Conservation (phyloP, 495 filamentous ascomycete species). For the Annulohypoxylon bovei region DNA sequence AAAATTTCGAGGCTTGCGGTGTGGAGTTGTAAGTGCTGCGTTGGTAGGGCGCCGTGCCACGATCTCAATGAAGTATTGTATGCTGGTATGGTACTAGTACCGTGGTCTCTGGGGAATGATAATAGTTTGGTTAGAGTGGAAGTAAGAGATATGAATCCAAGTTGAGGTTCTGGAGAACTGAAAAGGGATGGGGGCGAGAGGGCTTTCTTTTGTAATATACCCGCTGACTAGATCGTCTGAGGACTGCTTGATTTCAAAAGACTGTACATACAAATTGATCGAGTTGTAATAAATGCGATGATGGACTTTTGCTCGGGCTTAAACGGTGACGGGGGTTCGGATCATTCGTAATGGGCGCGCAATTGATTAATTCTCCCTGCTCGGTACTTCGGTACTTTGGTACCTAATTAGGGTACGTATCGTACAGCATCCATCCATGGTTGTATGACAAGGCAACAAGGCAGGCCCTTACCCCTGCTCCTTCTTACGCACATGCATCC, state of each 20-base stretch:
- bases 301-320: slow-evolving; percentile 46
- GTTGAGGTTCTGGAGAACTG: slow-evolving; percentile 6
- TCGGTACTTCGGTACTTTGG: slow-evolving; percentile 5
- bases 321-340: slow-evolving; percentile 43
- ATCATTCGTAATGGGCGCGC: slow-evolving; percentile 43
- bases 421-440: slow-evolving; percentile 1
- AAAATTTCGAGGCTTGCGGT: slow-evolving; percentile 36
- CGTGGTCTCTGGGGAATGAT: neutral
- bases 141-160: neutral
- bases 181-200: slow-evolving; percentile 29
- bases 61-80: slow-evolving; percentile 28
- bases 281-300: slow-evolving; percentile 39
- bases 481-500: slow-evolving; percentile 40
- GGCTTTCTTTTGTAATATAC: slow-evolving; percentile 47
- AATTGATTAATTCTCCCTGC: slow-evolving; percentile 24
- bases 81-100: slow-evolving; percentile 15
- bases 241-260: slow-evolving; percentile 17
- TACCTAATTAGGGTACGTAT: too few species aligned
- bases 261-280: slow-evolving; percentile 15
- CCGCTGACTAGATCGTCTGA: slow-evolving; percentile 35
- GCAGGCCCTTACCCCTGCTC: slow-evolving; percentile 9
- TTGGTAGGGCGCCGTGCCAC: slow-evolving; percentile 33
- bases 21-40: slow-evolving; percentile 35
- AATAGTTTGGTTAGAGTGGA: neutral
- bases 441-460: slow-evolving; percentile 15